These are phyloP conservation scores for Zea luxurians DNA, from an alignment of 176 grass and related monocot genomes.

Conservation along the genomic window DNA sequence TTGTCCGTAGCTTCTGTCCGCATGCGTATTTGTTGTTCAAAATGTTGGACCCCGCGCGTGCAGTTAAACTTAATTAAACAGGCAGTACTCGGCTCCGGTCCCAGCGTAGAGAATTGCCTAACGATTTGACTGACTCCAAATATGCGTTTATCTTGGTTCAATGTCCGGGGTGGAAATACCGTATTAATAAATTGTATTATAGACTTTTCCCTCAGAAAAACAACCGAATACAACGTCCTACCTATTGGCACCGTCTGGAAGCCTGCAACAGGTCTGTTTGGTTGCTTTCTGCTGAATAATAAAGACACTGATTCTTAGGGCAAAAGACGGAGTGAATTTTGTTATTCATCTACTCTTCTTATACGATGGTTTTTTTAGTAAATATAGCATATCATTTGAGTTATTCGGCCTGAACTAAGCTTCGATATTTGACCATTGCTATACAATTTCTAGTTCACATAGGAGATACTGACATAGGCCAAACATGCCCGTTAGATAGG, in stretches of 20 bases:
- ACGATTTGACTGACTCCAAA: conserved; percentile 29
- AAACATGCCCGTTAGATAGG: too few relatives aligned
- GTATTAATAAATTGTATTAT: background rate
- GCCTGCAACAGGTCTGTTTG: background rate
- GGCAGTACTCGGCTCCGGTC: background rate
- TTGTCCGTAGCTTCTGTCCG: conserved; percentile 8
- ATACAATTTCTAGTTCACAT: background rate
- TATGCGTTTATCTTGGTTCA: background rate
- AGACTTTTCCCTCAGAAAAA: background rate
- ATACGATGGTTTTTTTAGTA: background rate
- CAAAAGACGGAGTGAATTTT: background rate
- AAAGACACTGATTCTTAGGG: background rate
- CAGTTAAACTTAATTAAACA: background rate
- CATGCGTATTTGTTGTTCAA: conserved; percentile 19
- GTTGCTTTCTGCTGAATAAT: background rate
- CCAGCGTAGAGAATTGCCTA: background rate
- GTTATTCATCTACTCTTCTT: background rate
- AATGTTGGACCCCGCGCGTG: conserved; percentile 5
- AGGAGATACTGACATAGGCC: too few relatives aligned
- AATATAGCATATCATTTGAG: background rate
- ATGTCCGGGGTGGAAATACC: background rate
- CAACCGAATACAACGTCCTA: background rate
- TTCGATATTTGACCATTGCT: background rate
- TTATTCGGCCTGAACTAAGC: background rate
- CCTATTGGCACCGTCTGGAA: background rate